Base-by-base conservation (phyloP, 768 basidiomycete species). In the Phallus indusiatus region DNA sequence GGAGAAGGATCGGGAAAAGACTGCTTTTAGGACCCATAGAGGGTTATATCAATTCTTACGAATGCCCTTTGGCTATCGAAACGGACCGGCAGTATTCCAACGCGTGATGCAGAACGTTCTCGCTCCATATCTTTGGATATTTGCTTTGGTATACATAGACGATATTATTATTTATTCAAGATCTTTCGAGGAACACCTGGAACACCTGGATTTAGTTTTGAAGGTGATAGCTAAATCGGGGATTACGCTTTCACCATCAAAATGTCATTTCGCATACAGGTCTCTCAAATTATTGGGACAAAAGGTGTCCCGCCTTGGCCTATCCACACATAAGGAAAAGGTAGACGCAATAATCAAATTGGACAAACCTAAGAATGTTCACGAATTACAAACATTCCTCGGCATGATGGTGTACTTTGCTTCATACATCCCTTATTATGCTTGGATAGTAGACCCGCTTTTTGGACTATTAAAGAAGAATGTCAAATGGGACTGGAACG, bases 81-180 rank as follows among this genome's bases (percentile, higher is more conserved):
- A n/a, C n/a, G n/a, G n/a, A n/a, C n/a, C n/a, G n/a, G n/a, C n/a
- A n/a, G n/a, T 47, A 58, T 77, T 77, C 56, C 77, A 78, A 54
- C 53, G 73, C n/a, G 62, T 75, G 1, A 77, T 78, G 76, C 73
- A 76, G 37, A 55, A 55, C 5, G 61, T 75, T 0, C 62, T 76
- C 1, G 64, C 72, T 0, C 72, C 71, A 0, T 75, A 63, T 54
- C 62, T 77, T 4, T 75, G 74, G 74, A 56, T 74, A 0, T 75
- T 75, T 54, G 61, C 72, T 1, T 53, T 74, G 16, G 75, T 76
- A 0, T 78, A 77, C 52, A 75, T 77, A 8, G 73, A 78, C 51
- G 70, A 78, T 50, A 76, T 77, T 1, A 67, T 76, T 0, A 66
- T 76, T 0, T 76, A 67, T 54, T 54, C 28, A 1, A 34, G 12